Conservation (phyloP, 2,329 filamentous ascomycete species). For the Talaromyces piceae region DNA sequence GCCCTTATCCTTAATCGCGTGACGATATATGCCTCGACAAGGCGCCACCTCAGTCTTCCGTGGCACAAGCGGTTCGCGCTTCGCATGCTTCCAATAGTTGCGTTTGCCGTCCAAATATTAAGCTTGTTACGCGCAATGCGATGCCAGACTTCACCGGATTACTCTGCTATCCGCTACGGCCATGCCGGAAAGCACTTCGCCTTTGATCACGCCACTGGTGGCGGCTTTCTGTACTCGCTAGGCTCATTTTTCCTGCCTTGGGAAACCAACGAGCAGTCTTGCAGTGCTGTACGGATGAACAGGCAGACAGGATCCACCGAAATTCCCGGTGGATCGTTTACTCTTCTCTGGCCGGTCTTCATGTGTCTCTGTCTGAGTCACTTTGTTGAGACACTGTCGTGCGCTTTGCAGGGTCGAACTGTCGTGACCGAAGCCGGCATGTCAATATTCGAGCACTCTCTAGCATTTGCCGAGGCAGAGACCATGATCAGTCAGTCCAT, state of each 20-base stretch:
- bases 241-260: constrained; percentile 67
- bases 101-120: constrained; percentile 62
- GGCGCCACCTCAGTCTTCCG: constrained; percentile 67
- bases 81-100: constrained; percentile 61
- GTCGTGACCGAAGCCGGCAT: constrained; percentile 84
- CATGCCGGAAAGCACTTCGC: constrained; percentile 57
- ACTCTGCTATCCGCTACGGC: constrained; percentile 62
- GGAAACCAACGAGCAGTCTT: constrained; percentile 66
- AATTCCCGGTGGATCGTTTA: constrained; percentile 68
- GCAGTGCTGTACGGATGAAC: constrained; percentile 66
- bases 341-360: constrained; percentile 50
- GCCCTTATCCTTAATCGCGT: constrained; percentile 85
- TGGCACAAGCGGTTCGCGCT: constrained; percentile 66
- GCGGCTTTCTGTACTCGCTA: constrained; percentile 62
- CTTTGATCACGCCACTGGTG: constrained; percentile 63
- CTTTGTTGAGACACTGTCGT: constrained; percentile 81
- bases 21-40: constrained; percentile 84
- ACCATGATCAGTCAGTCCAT: constrained; percentile 75
- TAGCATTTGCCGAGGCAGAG: constrained; percentile 94
- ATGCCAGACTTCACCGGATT: constrained; percentile 78
- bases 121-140: constrained; percentile 75
- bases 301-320: constrained; percentile 45
- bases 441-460: constrained; percentile 91
- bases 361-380: constrained; percentile 59
- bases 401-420: constrained; percentile 75